These are phyloP conservation scores for Solanum chiquidenum DNA, from an alignment of 257 asterid species.

Conservation along the genomic window DNA sequence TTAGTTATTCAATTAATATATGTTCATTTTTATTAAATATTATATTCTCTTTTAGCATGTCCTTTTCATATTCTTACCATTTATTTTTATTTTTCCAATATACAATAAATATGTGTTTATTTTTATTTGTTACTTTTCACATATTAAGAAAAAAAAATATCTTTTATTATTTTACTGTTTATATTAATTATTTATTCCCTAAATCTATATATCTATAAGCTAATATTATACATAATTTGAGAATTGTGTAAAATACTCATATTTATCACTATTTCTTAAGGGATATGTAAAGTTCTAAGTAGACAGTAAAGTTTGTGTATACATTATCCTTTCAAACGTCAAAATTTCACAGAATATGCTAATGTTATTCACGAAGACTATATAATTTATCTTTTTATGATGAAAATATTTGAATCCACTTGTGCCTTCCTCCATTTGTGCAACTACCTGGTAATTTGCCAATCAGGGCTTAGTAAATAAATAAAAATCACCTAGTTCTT, in stretches of 20 bases:
- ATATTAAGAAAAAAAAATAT: background rate
- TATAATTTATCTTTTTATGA: background rate
- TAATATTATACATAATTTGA: background rate
- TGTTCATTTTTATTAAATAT: accelerated
- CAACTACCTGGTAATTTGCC: background rate
- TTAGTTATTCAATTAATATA: background rate
- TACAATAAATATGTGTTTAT: too few species aligned
- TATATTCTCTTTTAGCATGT: background rate
- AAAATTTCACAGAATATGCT: background rate
- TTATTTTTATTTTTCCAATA: too few species aligned
- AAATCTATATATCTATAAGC: background rate
- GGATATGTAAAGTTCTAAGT: background rate
- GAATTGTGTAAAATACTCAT: background rate
- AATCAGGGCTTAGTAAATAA: background rate
- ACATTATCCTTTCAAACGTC: background rate
- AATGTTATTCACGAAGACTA: too few species aligned
- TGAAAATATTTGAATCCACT: too few species aligned
- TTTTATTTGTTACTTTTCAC: too few species aligned
- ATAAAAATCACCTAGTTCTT: background rate
- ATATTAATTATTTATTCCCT: too few species aligned
- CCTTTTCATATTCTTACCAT: background rate
- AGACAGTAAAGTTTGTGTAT: background rate
- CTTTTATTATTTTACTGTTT: too few species aligned
- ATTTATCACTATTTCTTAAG: background rate
- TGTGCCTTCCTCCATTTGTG: background rate